These are phyloP conservation scores for Picocystis sp. DNA, from an alignment of 163 green algal species.

Conservation along the genomic window DNA sequence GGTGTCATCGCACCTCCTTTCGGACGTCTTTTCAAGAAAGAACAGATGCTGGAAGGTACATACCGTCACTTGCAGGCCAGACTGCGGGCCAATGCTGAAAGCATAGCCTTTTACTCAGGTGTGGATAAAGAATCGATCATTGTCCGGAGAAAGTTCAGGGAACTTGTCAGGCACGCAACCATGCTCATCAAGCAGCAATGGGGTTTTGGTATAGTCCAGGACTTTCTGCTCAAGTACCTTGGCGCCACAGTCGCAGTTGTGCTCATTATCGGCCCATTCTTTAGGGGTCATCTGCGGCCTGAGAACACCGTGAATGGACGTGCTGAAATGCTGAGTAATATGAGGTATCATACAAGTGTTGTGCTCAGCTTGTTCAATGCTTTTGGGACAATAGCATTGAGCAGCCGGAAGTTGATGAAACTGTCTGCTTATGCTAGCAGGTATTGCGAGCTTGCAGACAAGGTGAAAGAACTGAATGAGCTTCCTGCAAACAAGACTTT, in stretches of 20 bases:
- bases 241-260: constrained; percentile 48
- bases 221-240: constrained; percentile 72
- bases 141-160: constrained; percentile 17
- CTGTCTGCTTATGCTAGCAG: constrained; percentile 27
- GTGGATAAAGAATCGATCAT: constrained; percentile 30
- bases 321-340: constrained; percentile 52
- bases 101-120: constrained; percentile 40
- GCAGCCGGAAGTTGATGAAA: constrained; percentile 33
- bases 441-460: constrained; percentile 1
- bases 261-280: constrained; percentile 70
- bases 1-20: constrained; percentile 39
- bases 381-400: constrained; percentile 37
- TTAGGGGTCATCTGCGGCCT: constrained; percentile 35
- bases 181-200: constrained; percentile 30
- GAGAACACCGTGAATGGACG: constrained; percentile 26
- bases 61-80: constrained; percentile 30
- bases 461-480: background rate
- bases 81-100: constrained; percentile 34
- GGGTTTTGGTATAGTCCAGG: constrained; percentile 42
- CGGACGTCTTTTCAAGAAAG: constrained; percentile 36
- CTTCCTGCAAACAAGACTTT: too few species aligned
- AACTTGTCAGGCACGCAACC: constrained; percentile 20
- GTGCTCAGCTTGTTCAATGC: constrained; percentile 44
- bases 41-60: constrained; percentile 32
- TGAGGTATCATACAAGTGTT: constrained; percentile 65